Base-by-base conservation (phyloP, 805 yeast genomes). In the Metschnikowia lachancei region DNA sequence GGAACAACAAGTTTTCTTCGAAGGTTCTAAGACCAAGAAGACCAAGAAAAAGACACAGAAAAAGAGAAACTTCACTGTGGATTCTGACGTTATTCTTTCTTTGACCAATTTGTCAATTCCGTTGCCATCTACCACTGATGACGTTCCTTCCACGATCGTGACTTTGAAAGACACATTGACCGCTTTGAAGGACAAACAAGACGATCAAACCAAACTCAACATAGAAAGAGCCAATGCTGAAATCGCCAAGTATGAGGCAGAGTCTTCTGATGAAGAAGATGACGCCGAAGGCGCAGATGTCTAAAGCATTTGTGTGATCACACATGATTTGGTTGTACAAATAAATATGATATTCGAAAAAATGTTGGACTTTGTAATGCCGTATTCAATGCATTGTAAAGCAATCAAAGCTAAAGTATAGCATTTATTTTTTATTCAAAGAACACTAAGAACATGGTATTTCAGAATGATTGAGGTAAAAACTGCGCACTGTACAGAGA, bases 61-160 rank as follows among this genome's bases (percentile, higher is more conserved):
- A 67, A 69, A 80, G 60, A 69, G 73, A 58, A 71, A 69, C 66
- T 83, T 90, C 65, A 76, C 83, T 46, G 78, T 94, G 57, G 92
- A 90, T 64, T 85, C 95, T 45, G 85, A 83, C 52, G 77, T 88
- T 51, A 83, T 92, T 58, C 82, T 84, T 52, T 78, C 85, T 45
- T 79, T 94, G 58, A 76, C 87, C 52, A 85, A 85, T 60, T 78
- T 92, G 61, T 81, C 82, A 46, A 78, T 92, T 54, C 74, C 85
- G 39, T 78, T 91, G 52, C 99, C 99, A 63, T 75, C 84, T 50
- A 77, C 82, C 57, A 70, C 78, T 53, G 94, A 83, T 14, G 92
- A 87, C 45, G 82, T 85, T 54, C 75, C 84, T 28, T 67, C 69
- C 37, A 80, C 92, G 52, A 67, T 87, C 59, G 81, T 74, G 43